Conservation (phyloP, 495 filamentous ascomycete species). For the Tuber melanosporum region DNA sequence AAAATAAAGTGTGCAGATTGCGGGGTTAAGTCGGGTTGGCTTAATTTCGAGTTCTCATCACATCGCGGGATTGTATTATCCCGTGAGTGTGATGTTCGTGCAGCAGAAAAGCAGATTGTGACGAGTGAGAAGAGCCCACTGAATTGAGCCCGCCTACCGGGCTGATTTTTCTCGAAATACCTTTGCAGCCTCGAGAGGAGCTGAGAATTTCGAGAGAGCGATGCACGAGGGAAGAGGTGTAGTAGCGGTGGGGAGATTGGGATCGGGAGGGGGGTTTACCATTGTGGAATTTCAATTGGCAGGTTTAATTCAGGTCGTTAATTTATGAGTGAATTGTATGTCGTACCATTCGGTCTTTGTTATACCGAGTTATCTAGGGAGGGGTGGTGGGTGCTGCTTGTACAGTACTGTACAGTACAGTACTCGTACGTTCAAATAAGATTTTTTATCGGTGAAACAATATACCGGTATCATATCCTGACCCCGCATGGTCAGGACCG, state of each 20-base stretch:
- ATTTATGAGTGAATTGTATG: too few relatives aligned
- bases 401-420: too few relatives aligned
- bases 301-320: background rate
- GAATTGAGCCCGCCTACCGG: background rate
- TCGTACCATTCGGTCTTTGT: too few relatives aligned
- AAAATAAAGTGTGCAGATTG: background rate
- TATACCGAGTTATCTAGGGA: too few relatives aligned
- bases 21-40: background rate
- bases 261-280: background rate
- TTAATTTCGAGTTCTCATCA: background rate
- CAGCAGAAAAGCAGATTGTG: background rate
- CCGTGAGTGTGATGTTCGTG: background rate
- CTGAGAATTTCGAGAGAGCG: background rate
- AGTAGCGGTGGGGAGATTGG: background rate
- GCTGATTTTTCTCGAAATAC: background rate
- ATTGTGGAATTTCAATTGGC: background rate
- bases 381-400: too few relatives aligned
- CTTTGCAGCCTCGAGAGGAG: background rate
- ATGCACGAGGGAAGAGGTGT: background rate
- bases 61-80: background rate
- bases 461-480: too few relatives aligned
- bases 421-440: too few relatives aligned
- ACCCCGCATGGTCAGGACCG: too few relatives aligned
- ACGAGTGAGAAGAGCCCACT: background rate
- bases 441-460: too few relatives aligned